Base-by-base conservation (phyloP, 345 rosid species). In the Schrenkiella parvula region DNA sequence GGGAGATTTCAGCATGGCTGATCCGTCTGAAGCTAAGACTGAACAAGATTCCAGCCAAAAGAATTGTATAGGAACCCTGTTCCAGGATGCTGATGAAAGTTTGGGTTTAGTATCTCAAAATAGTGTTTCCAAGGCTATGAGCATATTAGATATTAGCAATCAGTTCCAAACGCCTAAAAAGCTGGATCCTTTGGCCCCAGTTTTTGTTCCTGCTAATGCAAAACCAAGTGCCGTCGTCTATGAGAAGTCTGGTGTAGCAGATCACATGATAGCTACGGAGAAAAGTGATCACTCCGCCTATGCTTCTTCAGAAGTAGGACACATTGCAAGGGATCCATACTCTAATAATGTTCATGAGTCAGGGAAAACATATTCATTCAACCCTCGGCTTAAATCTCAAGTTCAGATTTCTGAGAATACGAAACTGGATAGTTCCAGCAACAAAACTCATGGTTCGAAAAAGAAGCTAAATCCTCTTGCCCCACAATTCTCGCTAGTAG, bases 331-430 rank as follows among this genome's bases (percentile, higher is more conserved):
- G 62, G 61, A 32, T 18, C 65, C 23, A 38, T 41, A 68, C 60
- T 65, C 38, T 26, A n/a, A 15, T 55, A 35, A 68, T 68, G 57
- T 47, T 52, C 59, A 6, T 26, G 54, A 70, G 23, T 64, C 60
- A 18, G 80, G 55, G 19, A 38, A 41, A 32, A 61, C 17, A 9
- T 51, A 47, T 70, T 58, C 83, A 37, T 68, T 72, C 54, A 74
- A 51, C 23, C 43, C 26, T 55, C 68, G 68, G 74, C 44, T 51
- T 73, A 78, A 62, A 43, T 60, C 70, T 72, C 57, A 52, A 64
- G 71, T 81, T 44, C 23, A 64, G 72, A 39, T 71, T 29, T 54
- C 71, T 56, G 72, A 72, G 71, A 60, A 52, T 63, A 66, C 62
- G 58, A 77, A 54, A 72, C 66, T 54, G 53, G 37, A 46, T 34